Evolutionary conservation across 371 early-diverging fungal genomes (phyloP).

Genomic region (Apophysomyces elegans): DNA sequence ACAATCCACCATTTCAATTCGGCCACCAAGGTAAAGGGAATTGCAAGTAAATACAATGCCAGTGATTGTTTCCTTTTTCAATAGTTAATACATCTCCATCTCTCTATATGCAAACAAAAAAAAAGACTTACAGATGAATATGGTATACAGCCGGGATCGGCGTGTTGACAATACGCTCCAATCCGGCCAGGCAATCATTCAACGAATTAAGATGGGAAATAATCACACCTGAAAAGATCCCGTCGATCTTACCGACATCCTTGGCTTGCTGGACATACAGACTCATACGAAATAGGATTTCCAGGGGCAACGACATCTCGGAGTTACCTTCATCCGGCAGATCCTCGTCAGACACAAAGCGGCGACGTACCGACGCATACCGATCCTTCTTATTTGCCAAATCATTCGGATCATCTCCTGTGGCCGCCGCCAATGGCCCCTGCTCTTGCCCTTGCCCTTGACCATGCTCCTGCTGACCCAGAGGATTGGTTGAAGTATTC

Average conservation of each 20-base stretch:
- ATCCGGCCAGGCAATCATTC: constrained; percentile 68
- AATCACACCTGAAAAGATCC: constrained; percentile 51
- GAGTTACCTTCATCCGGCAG: constrained; percentile 43
- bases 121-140: constrained; percentile 64
- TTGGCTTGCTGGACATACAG: constrained; percentile 57
- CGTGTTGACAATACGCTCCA: constrained; percentile 78
- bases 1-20: constrained; percentile 62
- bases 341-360: constrained; percentile 44
- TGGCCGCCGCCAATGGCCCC: constrained; percentile 12
- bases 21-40: constrained; percentile 73
- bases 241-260: constrained; percentile 51
- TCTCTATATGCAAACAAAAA: too few species aligned
- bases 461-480: background rate
- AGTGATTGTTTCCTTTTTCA: constrained; percentile 66
- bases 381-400: constrained; percentile 16
- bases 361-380: constrained; percentile 5
- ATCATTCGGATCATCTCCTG: constrained; percentile 22
- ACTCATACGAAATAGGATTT: constrained; percentile 61
- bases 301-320: constrained; percentile 63
- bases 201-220: constrained; percentile 53
- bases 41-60: constrained; percentile 62
- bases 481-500: background rate
- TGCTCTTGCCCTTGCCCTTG: background rate
- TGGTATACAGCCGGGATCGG: constrained; percentile 83
- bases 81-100: background rate